Percentiles rank a stretch among this genome's conserved stretches.
phyloP scores from a whole-genome alignment of 495 filamentous ascomycete species.

The Trichoderma asperelloides region DNA sequence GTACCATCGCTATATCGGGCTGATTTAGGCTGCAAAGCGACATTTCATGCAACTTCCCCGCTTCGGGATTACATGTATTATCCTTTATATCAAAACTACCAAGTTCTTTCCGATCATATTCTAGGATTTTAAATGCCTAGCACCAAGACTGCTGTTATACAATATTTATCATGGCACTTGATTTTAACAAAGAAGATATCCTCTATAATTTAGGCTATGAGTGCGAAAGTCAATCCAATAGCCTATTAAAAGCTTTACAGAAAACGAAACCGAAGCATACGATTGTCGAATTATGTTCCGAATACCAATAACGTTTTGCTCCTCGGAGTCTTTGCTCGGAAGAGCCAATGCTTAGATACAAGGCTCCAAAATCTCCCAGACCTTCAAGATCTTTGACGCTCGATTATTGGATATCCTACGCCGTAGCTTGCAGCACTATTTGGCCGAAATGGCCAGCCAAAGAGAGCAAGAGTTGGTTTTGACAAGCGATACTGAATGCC shows the following conservation, averaged over 20 bases:
- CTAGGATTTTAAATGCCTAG: too few species aligned
- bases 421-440: neutral
- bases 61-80: too few species aligned
- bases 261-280: neutral
- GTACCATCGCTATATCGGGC: too few species aligned
- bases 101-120: too few species aligned
- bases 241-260: neutral
- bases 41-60: too few species aligned
- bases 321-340: neutral
- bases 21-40: too few species aligned
- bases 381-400: neutral
- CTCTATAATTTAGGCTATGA: neutral
- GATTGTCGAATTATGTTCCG: neutral
- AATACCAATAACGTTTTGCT: neutral
- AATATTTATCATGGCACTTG: neutral
- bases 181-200: neutral
- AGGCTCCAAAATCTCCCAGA: neutral
- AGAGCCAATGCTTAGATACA: neutral
- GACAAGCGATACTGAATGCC: neutral
- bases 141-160: too few species aligned
- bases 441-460: neutral
- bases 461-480: neutral
- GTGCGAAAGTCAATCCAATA: neutral
- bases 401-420: neutral
- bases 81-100: too few species aligned